Base-by-base conservation (phyloP, 2,329 filamentous ascomycete species). In the Ophiocordyceps unilateralis region DNA sequence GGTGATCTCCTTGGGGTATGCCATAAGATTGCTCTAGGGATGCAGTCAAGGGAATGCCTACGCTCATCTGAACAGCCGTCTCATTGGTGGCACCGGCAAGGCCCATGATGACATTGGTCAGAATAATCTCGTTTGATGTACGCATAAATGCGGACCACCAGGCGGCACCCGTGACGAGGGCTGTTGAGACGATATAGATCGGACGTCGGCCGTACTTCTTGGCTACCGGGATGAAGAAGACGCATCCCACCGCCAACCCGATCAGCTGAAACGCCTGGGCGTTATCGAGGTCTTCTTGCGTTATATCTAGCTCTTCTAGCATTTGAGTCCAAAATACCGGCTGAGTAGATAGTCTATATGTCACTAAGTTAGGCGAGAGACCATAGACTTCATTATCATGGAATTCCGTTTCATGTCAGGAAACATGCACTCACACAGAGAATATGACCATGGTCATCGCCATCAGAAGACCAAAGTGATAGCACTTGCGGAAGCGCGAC, bases 21-120 rank as follows among this genome's bases (percentile, higher is more conserved):
- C n/a, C n/a, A n/a, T n/a, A n/a, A n/a, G n/a, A n/a, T n/a, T n/a
- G n/a, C n/a, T n/a, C n/a, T n/a, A n/a, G 10, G 23, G 5, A 2
- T 9, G 14, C 37, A 10, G 12, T 21, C 30, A n/a, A 38, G 21
- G n/a, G 3, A 11, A 1, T 5, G 38, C 50, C 45, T 10, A 57
- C 55, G 1, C 59, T 65, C 47, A 65, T 63, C 38, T 63, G 58
- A 0, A 55, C 56, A 15, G 59, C 55, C 1, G 59, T 56, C 38
- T 65, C 61, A 17, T 64, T 64, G 1, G 60, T 58, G 1, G 62
- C 57, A 4, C 60, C 61, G 1, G 59, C 57, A 15, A 65, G 42
- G 0, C 62, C 61, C 5, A 54, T 54, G 0, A 59, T 42, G 0
- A 57, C 15, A 22, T 51, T 51, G 1, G 53, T 55, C 1, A 51